phyloP scores from a whole-genome alignment of 192 early-diverging fungal genomes.

The Umbelopsis isabellina region DNA sequence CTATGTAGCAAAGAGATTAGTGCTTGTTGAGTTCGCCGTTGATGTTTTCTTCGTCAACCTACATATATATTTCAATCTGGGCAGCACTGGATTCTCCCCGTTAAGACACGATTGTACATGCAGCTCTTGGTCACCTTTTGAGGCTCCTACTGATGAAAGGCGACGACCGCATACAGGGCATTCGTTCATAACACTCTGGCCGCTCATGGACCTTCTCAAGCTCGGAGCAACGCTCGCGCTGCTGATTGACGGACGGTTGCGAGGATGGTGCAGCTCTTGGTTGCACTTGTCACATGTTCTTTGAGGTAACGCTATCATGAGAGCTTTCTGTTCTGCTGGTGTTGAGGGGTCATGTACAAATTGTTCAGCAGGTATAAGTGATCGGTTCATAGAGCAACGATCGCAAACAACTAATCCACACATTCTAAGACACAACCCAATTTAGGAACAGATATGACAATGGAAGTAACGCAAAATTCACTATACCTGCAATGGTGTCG shows the following conservation, averaged over 20 bases:
- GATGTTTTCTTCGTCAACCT: constrained; percentile 6
- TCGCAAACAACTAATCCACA: constrained; percentile 31
- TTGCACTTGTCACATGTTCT: constrained; percentile 24
- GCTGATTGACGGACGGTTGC: background rate
- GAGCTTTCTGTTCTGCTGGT: background rate
- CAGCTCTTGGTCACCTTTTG: constrained; percentile 52
- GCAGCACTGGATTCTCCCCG: constrained; percentile 33
- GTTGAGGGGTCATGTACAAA: constrained; percentile 4
- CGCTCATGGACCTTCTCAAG: constrained; percentile 32
- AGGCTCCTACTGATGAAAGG: constrained; percentile 47
- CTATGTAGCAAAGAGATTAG: constrained; percentile 29
- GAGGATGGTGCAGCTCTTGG: background rate
- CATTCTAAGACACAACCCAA: background rate
- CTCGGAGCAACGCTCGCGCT: background rate
- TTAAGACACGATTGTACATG: constrained; percentile 70
- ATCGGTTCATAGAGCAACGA: constrained; percentile 25
- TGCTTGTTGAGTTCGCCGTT: too few species aligned
- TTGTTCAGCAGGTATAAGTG: constrained; percentile 6
- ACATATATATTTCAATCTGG: constrained; percentile 66
- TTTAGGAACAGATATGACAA: background rate
- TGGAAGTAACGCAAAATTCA: background rate
- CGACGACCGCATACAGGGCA: constrained; percentile 69
- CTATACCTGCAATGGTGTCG: constrained; percentile 29
- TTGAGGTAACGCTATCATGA: constrained; percentile 9
- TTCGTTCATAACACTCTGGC: constrained; percentile 67